These are phyloP conservation scores for Cicer judaicum DNA, from an alignment of 306 rosid genomes.

Conservation along the genomic window DNA sequence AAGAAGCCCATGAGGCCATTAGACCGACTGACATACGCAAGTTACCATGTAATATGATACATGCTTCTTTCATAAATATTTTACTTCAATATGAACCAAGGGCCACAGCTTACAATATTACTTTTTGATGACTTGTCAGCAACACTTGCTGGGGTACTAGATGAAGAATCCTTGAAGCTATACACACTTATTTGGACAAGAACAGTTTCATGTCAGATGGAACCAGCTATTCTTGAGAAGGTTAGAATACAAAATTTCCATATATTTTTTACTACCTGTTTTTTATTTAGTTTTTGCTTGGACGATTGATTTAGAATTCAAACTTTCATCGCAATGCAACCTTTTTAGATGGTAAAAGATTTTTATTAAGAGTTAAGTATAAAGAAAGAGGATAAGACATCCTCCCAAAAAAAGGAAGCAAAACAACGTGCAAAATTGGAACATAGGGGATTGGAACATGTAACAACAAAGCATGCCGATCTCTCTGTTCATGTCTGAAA, in stretches of 20 bases:
- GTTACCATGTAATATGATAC: conserved; percentile 72
- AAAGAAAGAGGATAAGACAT: conserved; percentile 11
- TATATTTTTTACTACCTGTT: not conserved
- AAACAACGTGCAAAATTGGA: not conserved
- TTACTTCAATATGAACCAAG: conserved; percentile 45
- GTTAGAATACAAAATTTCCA: conserved; percentile 49
- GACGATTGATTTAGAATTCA: conserved; percentile 28
- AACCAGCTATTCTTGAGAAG: conserved; percentile 75
- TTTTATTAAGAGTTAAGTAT: conserved; percentile 6
- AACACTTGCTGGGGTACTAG: conserved; percentile 67
- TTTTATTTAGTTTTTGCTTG: conserved; percentile 27
- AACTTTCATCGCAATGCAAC: conserved; percentile 27
- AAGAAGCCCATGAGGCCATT: conserved; percentile 99
- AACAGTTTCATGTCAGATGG: conserved; percentile 95
- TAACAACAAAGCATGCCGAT: conserved; percentile 6
- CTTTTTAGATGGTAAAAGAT: conserved; percentile 6
- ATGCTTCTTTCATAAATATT: conserved; percentile 38
- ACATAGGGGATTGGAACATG: conserved; percentile 6
- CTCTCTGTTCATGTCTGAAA: not conserved
- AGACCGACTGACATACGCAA: conserved; percentile 87
- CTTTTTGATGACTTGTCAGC: conserved; percentile 61
- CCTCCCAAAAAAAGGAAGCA: conserved; percentile 1
- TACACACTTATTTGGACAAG: conserved; percentile 93
- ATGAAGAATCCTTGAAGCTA: conserved; percentile 80
- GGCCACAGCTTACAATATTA: conserved; percentile 35